These are phyloP conservation scores for Helianthus annuus DNA, from an alignment of 129 eudicot species.

Conservation along the genomic window DNA sequence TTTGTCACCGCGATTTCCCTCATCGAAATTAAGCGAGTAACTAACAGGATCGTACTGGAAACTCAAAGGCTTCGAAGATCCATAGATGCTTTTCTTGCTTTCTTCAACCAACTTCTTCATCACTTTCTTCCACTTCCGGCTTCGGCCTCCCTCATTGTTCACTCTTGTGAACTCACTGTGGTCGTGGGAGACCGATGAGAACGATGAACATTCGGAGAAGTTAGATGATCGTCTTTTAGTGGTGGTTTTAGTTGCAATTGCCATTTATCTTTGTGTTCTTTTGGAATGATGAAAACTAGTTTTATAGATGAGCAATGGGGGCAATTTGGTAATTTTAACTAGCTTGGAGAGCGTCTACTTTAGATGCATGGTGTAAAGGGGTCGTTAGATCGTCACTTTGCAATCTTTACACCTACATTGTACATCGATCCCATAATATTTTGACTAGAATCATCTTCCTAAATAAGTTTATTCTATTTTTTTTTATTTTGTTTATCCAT, in stretches of 20 bases:
- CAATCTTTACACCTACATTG: background rate
- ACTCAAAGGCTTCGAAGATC: constrained; percentile 39
- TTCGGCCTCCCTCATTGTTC: background rate
- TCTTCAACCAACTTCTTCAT: constrained; percentile 50
- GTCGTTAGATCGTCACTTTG: background rate
- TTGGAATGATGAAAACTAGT: background rate
- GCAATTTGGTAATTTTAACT: background rate
- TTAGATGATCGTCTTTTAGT: constrained; percentile 17
- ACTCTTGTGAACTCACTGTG: constrained; percentile 49
- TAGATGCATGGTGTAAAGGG: background rate
- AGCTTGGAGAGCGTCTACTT: background rate
- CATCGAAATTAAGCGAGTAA: constrained; percentile 74
- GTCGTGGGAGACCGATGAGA: too few relatives aligned
- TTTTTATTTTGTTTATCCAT: too few relatives aligned
- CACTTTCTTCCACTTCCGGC: constrained; percentile 50
- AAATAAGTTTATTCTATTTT: too few relatives aligned
- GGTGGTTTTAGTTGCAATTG: background rate
- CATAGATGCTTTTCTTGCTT: constrained; percentile 49
- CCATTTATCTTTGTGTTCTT: constrained; percentile 8
- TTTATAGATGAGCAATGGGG: background rate
- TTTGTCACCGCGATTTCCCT: constrained; percentile 43
- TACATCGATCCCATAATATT: background rate
- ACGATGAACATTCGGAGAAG: constrained; percentile 16
- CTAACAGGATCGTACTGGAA: constrained; percentile 66
- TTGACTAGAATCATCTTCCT: background rate